Evolutionary conservation across 106 monocot species (phyloP).

Genomic region (Amphibolis antarctica): DNA sequence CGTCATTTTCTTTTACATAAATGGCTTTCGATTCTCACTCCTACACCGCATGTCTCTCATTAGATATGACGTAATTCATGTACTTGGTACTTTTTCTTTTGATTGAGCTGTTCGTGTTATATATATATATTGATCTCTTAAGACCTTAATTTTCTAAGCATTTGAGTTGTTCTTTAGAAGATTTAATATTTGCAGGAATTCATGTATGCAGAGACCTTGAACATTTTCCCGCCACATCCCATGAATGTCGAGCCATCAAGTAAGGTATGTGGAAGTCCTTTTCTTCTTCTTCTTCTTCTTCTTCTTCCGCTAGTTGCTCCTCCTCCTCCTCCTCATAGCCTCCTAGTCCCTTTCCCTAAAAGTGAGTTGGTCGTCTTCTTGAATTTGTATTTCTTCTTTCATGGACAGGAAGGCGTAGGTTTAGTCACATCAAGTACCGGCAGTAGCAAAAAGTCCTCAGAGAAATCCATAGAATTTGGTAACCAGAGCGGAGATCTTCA

Average conservation of each 20-base stretch:
- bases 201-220: constrained; percentile 78
- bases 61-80: no score
- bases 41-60: no score
- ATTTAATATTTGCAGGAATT: constrained; percentile 47
- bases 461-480: constrained; percentile 38
- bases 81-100: no score
- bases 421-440: constrained; percentile 29
- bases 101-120: not conserved
- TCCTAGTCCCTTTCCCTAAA: no score
- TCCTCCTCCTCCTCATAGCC: no score
- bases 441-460: constrained; percentile 28
- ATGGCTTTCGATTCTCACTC: no score
- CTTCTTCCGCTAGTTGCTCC: no score
- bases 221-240: constrained; percentile 85
- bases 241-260: constrained; percentile 59
- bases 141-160: no score
- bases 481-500: constrained; percentile 18
- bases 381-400: not conserved
- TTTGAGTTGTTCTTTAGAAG: constrained; percentile 5
- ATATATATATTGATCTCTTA: not conserved
- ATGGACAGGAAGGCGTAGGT: constrained; percentile 27
- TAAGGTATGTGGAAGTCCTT: constrained; percentile 41
- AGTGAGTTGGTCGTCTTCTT: not conserved
- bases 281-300: no score
- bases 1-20: no score